Conservation (phyloP, 345 rosid genomes). For the Dipteronia sinensis region DNA sequence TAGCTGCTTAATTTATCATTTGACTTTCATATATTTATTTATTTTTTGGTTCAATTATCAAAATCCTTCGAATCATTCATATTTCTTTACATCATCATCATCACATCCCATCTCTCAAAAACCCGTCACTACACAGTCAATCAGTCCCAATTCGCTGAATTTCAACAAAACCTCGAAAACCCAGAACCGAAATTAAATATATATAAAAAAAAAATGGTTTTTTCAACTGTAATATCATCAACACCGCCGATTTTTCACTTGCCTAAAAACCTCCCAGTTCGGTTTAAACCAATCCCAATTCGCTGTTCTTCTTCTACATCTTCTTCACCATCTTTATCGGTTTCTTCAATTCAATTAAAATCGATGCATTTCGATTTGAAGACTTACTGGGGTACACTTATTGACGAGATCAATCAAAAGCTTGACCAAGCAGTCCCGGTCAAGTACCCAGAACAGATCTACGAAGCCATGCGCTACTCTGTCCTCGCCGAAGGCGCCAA, state of each 20-base stretch:
- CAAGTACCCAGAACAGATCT: slow-evolving; percentile 68
- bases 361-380: slow-evolving; percentile 66
- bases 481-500: slow-evolving; percentile 80
- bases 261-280: slow-evolving; percentile 24
- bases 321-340: slow-evolving; percentile 26
- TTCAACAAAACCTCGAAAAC: too few relatives aligned
- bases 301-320: slow-evolving; percentile 40
- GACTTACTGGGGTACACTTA: slow-evolving; percentile 77
- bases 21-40: too few relatives aligned
- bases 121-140: neutral
- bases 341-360: slow-evolving; percentile 24
- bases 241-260: slow-evolving; percentile 28
- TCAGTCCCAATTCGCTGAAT: neutral
- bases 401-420: slow-evolving; percentile 64
- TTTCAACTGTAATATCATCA: slow-evolving; percentile 35
- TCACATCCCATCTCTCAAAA: neutral
- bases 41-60: too few relatives aligned
- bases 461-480: slow-evolving; percentile 96
- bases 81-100: too few relatives aligned
- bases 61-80: too few relatives aligned
- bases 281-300: slow-evolving; percentile 26
- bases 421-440: slow-evolving; percentile 77
- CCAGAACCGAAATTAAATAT: too few relatives aligned
- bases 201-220: slow-evolving; percentile 33
- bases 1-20: too few relatives aligned